Conservation (phyloP, 176 grass and related monocot genomes). For the Raddia distichophylla region DNA sequence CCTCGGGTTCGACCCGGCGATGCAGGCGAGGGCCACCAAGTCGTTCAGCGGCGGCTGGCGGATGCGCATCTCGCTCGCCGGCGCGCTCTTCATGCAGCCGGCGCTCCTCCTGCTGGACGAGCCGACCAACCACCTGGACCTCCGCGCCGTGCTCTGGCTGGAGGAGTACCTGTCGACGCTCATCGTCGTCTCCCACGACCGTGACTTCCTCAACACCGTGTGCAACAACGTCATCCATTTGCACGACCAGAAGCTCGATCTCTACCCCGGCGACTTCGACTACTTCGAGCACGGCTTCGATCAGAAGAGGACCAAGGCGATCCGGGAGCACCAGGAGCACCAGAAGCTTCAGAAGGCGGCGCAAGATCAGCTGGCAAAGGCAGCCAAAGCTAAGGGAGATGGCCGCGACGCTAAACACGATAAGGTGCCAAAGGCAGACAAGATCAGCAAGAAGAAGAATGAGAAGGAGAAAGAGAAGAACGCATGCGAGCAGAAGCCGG, state of each 20-base stretch:
- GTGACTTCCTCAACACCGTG: constrained; percentile 55
- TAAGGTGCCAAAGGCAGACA: no score
- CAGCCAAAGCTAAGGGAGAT: no score
- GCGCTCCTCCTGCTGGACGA: constrained; percentile 50
- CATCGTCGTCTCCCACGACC: constrained; percentile 68
- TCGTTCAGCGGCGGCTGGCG: no score
- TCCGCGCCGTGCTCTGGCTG: constrained; percentile 70
- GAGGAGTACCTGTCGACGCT: constrained; percentile 62
- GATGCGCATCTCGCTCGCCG: constrained; percentile 7
- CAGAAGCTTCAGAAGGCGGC: constrained; percentile 59
- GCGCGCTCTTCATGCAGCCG: constrained; percentile 78
- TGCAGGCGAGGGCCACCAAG: no score
- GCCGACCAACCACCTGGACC: constrained; percentile 45
- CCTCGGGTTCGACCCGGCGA: constrained; percentile 46
- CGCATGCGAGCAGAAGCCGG: constrained; percentile 42
- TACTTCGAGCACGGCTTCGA: constrained; percentile 64
- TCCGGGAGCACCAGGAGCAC: constrained; percentile 53
- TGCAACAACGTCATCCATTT: constrained; percentile 45
- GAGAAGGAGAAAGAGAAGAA: constrained; percentile 15
- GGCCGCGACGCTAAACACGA: no score
- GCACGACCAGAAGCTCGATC: constrained; percentile 10
- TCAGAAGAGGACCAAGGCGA: constrained; percentile 63
- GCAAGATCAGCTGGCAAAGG: no score
- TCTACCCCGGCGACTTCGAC: constrained; percentile 72
- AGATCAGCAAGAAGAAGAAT: constrained; percentile 8